These are phyloP conservation scores for Chloris gayana DNA, from an alignment of 176 grass and related monocot genomes.

Conservation along the genomic window DNA sequence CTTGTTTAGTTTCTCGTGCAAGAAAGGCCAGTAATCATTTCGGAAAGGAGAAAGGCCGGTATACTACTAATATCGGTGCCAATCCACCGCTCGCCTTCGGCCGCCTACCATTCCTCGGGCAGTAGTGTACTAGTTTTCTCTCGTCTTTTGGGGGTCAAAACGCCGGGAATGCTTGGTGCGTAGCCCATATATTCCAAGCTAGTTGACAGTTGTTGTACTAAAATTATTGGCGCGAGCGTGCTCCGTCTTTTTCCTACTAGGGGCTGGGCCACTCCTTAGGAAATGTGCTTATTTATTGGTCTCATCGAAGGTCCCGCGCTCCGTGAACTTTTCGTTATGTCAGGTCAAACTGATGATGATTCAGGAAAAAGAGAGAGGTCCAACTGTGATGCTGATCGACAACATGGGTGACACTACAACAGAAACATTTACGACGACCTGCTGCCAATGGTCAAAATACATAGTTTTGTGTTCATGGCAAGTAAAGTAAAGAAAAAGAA, in stretches of 20 bases:
- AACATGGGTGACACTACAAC: background rate
- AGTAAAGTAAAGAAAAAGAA: no score
- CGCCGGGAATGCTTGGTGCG: conserved; percentile 18
- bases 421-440: background rate
- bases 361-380: no score
- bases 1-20: background rate
- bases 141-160: conserved; percentile 15
- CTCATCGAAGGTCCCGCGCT: conserved; percentile 1
- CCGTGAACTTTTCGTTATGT: background rate
- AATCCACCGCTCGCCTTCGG: conserved; percentile 20
- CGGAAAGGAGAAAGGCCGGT: background rate
- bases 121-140: background rate
- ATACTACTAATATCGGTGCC: background rate
- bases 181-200: conserved; percentile 5
- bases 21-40: conserved; percentile 7
- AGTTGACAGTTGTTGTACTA: no score
- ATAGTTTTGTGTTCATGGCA: background rate
- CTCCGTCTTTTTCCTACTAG: background rate
- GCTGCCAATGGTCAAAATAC: background rate
- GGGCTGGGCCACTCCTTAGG: background rate
- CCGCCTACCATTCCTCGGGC: conserved; percentile 7
- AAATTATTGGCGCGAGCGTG: conserved; percentile 14
- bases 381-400: no score
- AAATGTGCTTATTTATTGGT: background rate
- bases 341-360: conserved; percentile 10